These are phyloP conservation scores for Kwoniella sp. DNA, from an alignment of 768 basidiomycete genomes.

Conservation along the genomic window DNA sequence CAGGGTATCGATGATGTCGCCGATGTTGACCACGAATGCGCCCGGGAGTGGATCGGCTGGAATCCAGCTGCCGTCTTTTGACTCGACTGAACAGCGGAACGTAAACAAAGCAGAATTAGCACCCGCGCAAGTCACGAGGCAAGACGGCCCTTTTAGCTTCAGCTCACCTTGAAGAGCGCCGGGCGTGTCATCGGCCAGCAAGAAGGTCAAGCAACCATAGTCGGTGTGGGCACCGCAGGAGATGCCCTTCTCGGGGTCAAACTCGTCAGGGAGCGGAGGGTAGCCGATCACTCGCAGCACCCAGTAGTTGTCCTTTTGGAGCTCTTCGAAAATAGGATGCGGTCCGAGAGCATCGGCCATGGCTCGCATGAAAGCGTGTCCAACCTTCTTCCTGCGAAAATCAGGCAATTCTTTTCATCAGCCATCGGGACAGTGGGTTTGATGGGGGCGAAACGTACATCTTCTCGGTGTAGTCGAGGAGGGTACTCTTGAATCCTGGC, in stretches of 20 bases:
- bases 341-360: conserved; percentile 30
- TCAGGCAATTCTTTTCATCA: background rate
- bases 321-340: conserved; percentile 26
- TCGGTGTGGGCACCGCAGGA: conserved; percentile 41
- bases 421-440: background rate
- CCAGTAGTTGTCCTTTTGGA: conserved; percentile 39
- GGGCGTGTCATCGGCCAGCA: conserved; percentile 34
- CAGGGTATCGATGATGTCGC: conserved; percentile 38
- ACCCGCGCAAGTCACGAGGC: background rate
- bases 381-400: conserved; percentile 24
- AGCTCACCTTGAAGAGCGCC: conserved; percentile 32
- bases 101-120: background rate
- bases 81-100: conserved; percentile 18
- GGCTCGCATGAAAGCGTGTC: conserved; percentile 33
- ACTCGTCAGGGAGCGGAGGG: conserved; percentile 27
- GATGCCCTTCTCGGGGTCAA: conserved; percentile 29
- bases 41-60: conserved; percentile 38
- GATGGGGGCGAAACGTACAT: conserved; percentile 14
- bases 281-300: conserved; percentile 36
- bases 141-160: background rate
- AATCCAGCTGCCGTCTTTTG: conserved; percentile 39
- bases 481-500: conserved; percentile 26
- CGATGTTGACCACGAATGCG: conserved; percentile 40
- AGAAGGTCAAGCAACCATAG: conserved; percentile 39
- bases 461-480: conserved; percentile 35